Evolutionary conservation across 208 protist species (phyloP).

Genomic region (Jaenimonas drosophilae): DNA sequence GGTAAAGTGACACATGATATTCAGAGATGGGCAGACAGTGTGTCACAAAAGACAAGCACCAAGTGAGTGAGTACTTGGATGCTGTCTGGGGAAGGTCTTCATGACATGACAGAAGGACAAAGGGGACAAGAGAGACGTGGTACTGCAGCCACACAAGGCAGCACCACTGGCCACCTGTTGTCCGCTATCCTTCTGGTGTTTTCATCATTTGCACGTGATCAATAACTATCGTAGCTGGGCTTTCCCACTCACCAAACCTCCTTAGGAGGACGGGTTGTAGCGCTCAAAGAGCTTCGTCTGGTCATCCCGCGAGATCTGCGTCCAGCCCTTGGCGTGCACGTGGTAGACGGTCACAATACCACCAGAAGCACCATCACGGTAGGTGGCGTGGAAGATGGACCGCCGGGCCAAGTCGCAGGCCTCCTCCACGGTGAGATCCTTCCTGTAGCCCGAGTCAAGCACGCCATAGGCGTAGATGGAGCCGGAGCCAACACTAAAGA

Average conservation of each 20-base stretch:
- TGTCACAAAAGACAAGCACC: too few relatives aligned
- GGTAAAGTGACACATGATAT: too few relatives aligned
- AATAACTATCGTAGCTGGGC: too few relatives aligned
- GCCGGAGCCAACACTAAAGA: conserved; percentile 99
- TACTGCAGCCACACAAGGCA: too few relatives aligned
- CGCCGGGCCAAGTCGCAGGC: conserved; percentile 96
- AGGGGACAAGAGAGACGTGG: too few relatives aligned
- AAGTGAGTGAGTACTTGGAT: too few relatives aligned
- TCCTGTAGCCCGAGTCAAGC: conserved; percentile 95
- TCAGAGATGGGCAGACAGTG: too few relatives aligned
- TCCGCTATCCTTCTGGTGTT: too few relatives aligned
- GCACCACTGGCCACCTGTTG: too few relatives aligned
- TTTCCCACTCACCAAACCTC: neutral
- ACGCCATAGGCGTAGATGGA: conserved; percentile 99
- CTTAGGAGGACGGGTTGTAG: conserved; percentile 30
- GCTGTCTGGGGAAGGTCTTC: too few relatives aligned
- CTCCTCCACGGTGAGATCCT: conserved; percentile 94
- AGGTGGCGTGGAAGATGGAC: conserved; percentile 99
- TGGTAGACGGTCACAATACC: conserved; percentile 97
- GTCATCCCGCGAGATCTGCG: conserved; percentile 91
- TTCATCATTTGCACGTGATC: too few relatives aligned
- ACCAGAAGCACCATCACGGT: conserved; percentile 98
- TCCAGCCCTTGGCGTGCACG: conserved; percentile 92
- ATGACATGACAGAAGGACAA: too few relatives aligned
- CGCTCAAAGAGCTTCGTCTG: conserved; percentile 78